A percentile compares a stretch with the other conserved stretches of the same genome.
Conservation (phyloP, 83 land plant genomes). For the Thuja plicata region DNA sequence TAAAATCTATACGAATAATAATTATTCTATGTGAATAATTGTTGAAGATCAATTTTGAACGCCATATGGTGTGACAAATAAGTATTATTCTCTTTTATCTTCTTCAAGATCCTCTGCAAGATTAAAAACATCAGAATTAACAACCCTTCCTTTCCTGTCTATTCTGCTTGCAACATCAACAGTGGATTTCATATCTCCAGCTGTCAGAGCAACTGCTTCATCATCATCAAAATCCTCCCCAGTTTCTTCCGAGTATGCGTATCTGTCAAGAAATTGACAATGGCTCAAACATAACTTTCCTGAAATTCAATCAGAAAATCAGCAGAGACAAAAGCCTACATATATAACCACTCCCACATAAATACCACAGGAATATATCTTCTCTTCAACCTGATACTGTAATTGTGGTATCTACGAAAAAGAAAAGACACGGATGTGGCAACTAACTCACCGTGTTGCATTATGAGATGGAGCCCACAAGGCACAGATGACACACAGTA, state of each 20-base stretch:
- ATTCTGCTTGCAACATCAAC: slow-evolving; percentile 40
- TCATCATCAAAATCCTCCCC: slow-evolving; percentile 36
- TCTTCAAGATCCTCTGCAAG: slow-evolving; percentile 52
- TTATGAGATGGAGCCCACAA: slow-evolving; percentile 43
- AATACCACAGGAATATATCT: background rate
- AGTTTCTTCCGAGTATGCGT: slow-evolving; percentile 33
- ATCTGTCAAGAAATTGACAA: slow-evolving; percentile 16
- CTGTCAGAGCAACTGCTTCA: slow-evolving; percentile 23
- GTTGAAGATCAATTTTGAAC: background rate
- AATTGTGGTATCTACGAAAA: background rate
- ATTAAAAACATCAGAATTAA: slow-evolving; percentile 22
- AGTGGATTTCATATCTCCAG: slow-evolving; percentile 35
- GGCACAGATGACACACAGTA: slow-evolving; percentile 32
- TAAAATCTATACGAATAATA: background rate
- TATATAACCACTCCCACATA: background rate
- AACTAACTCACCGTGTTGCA: slow-evolving; percentile 25
- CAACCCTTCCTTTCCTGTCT: slow-evolving; percentile 31
- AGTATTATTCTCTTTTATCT: slow-evolving; percentile 55
- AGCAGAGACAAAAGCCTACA: background rate
- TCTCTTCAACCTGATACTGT: background rate
- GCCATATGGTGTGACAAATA: background rate
- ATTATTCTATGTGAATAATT: background rate
- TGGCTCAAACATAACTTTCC: background rate
- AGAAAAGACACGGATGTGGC: background rate
- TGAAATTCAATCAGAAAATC: slow-evolving; percentile 9